Conservation (phyloP, 305 asterid genomes). For the Rubia occidens region DNA sequence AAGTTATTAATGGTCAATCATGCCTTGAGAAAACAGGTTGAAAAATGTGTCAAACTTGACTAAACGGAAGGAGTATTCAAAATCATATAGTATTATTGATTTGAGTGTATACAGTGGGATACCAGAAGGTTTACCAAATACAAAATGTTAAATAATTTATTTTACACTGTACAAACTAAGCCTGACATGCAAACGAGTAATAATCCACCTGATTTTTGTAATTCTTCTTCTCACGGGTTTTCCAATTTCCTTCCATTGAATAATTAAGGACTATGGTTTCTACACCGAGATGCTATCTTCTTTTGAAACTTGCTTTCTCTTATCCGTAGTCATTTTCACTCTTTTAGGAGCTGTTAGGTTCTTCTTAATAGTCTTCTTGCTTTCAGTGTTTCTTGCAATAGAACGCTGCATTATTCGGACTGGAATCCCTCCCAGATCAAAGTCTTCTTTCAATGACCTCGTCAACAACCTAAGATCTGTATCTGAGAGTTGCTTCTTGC, state of each 20-base stretch:
- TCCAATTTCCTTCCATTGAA: neutral
- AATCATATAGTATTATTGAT: too few species aligned
- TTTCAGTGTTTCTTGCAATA: conserved; percentile 29
- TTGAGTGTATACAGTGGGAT: too few species aligned
- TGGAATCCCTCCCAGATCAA: conserved; percentile 89
- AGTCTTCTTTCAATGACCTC: conserved; percentile 76
- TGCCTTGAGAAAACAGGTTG: too few species aligned
- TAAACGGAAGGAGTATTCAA: too few species aligned
- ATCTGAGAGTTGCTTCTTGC: conserved; percentile 55
- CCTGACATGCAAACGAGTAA: neutral
- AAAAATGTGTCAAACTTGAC: too few species aligned
- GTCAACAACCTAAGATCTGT: conserved; percentile 77
- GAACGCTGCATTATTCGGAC: conserved; percentile 69
- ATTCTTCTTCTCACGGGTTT: too few species aligned
- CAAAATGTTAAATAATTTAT: too few species aligned
- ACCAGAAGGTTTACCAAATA: too few species aligned
- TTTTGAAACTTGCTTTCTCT: conserved; percentile 33
- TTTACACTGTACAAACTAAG: neutral
- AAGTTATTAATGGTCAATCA: too few species aligned
- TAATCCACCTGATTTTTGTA: neutral
- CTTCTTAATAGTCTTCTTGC: conserved; percentile 27
- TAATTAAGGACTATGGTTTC: neutral
- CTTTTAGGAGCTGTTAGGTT: conserved; percentile 27
- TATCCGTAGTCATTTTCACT: conserved; percentile 43
- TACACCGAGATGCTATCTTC: conserved; percentile 23